Evolutionary conservation across 345 rosid species (phyloP), one percentile per base, ranked within the genome.

Genomic region (Psidium guajava): DNA sequence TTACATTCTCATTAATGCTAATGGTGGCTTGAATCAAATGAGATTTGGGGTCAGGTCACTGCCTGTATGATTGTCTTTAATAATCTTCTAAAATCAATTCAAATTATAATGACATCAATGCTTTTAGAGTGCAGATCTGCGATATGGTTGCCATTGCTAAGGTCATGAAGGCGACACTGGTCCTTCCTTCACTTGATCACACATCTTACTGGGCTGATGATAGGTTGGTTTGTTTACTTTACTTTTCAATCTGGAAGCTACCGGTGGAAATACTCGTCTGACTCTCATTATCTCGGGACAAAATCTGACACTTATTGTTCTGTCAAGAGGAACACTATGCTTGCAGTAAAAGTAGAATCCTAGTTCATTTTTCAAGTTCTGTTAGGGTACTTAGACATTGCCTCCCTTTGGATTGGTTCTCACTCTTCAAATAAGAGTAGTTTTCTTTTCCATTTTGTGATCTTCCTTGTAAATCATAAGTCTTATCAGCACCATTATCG

Each of bases 21-120:
- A 97, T 88, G 99, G 99, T 83, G 99, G 99, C 93, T 91, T 97
- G 86, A 97, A 97, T 88, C 99, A 97, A 94, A 95, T 97, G 99
- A 93, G 99, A 95, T 95, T 95, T 93, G 99, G 99, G 98, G 99
- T 97, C 94, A 83, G 96, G 92, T 90, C 92, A 64, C 92, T 91
- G 86, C 88, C 88, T 85, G 82, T 83, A 84, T 85, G 86, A 81
- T 83, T 81, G 32, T 82, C 54, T 54, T 82, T 61, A 82, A 52
- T 28, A 2, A 28, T 82, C 16, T 52, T 82, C 61, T 82, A 11
- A 82, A 28, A 32, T 22, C 44, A 50, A 20, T 40, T 36, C 1
- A 14, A 54, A 15, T 56, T 52, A 56, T 82, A 82, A 54, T 82
- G 56, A 89, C 54, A 82, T 90, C 73, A 89, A 89, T 86, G 85